Percentiles rank a stretch among this genome's conserved stretches.
Evolutionary conservation across 2,329 filamentous ascomycete species (phyloP).

Genomic region (Microsporum audouinii): DNA sequence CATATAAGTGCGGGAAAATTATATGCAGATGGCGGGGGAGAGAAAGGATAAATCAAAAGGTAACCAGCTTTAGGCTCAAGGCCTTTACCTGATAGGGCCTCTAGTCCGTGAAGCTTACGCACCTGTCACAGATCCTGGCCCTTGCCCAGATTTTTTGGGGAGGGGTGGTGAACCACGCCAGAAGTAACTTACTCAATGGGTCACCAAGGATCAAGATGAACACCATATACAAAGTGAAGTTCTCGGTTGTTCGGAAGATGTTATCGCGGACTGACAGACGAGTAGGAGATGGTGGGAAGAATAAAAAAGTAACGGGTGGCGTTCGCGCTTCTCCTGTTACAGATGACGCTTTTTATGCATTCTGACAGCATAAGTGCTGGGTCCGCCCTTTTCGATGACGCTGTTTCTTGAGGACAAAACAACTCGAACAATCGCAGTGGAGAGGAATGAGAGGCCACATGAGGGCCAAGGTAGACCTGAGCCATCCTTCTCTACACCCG

Average conservation of each 20-base stretch:
- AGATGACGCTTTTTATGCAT: neutral
- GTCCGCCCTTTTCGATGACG: neutral
- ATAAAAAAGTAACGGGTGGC: neutral
- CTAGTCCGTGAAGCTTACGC: conserved; percentile 1
- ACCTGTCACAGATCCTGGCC: neutral
- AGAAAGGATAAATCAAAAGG: neutral
- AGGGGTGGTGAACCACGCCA: neutral
- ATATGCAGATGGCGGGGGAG: neutral
- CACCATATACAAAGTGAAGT: neutral
- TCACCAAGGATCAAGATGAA: neutral
- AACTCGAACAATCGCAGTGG: neutral
- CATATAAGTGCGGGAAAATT: conserved; percentile 2
- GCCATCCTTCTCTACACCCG: neutral
- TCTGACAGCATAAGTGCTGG: neutral
- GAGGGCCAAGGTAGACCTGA: neutral
- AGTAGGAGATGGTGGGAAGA: neutral
- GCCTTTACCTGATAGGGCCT: conserved; percentile 3
- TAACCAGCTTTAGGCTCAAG: neutral
- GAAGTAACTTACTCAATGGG: neutral
- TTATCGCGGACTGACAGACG: neutral
- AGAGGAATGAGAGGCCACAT: neutral
- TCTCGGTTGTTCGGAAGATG: neutral
- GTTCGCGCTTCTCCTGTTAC: neutral
- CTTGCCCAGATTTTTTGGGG: neutral
- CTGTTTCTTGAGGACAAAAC: neutral